phyloP scores from a whole-genome alignment of 23 red algal species.

The Gracilariopsis chorda region DNA sequence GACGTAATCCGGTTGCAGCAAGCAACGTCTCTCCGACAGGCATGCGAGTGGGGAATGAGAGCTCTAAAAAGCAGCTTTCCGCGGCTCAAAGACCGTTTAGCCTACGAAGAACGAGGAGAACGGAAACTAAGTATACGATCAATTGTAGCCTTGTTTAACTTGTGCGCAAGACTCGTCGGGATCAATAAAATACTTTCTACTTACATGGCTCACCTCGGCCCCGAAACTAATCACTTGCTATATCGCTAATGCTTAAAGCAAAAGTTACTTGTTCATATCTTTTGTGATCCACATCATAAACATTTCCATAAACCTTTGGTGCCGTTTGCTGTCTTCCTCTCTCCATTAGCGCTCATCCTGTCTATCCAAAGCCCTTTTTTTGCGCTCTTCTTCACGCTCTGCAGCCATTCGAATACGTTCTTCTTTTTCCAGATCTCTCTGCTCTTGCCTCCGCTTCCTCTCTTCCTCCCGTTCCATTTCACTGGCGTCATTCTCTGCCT shows the following conservation, averaged over 20 bases:
- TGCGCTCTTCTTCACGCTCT: not conserved
- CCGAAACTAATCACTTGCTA: not conserved
- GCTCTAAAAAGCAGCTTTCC: not conserved
- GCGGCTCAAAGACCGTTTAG: not conserved
- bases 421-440: too few species aligned
- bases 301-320: not conserved
- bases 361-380: not conserved
- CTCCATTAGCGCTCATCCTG: not conserved
- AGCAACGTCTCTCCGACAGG: not conserved
- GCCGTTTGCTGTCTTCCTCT: not conserved
- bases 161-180: not conserved
- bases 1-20: not conserved
- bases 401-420: too few species aligned
- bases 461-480: too few species aligned
- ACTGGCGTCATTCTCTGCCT: too few species aligned
- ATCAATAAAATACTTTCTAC: not conserved
- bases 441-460: too few species aligned
- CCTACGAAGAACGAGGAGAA: not conserved
- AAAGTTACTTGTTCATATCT: not conserved
- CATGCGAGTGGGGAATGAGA: not conserved
- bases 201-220: not conserved
- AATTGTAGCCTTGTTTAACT: not conserved
- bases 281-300: not conserved
- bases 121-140: not conserved
- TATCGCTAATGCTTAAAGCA: not conserved